These are phyloP conservation scores for Phytophthora cactorum DNA, from an alignment of 352 stramenopile species.

Conservation along the genomic window DNA sequence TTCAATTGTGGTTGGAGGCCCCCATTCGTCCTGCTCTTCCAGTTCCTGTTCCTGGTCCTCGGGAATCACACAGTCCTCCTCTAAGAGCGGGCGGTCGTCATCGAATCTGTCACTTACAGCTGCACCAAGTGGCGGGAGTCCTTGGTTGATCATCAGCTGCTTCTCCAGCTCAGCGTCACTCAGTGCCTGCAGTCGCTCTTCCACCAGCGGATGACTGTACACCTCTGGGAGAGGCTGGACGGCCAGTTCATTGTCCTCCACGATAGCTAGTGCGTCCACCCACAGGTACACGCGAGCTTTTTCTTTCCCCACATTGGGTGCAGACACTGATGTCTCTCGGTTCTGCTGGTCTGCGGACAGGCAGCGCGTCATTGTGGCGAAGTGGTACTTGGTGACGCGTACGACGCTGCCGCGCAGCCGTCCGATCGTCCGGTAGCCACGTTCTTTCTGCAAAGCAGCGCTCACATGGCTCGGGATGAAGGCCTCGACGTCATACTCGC, in stretches of 20 bases:
- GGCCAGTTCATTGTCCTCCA: constrained; percentile 58
- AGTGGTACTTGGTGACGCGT: constrained; percentile 68
- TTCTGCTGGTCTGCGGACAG: constrained; percentile 19
- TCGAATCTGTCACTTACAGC: constrained; percentile 32
- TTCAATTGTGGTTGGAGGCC: constrained; percentile 1
- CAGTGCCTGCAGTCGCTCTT: constrained; percentile 31
- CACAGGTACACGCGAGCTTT: constrained; percentile 45
- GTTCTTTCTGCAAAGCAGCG: constrained; percentile 23
- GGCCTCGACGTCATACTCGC: constrained; percentile 48
- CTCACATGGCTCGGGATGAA: constrained; percentile 49
- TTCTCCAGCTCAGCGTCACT: constrained; percentile 43
- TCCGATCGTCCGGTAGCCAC: constrained; percentile 43
- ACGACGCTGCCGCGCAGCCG: constrained; percentile 58
- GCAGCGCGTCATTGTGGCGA: constrained; percentile 52
- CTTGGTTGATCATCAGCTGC: constrained; percentile 57
- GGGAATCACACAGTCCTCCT: constrained; percentile 67
- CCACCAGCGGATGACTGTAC: constrained; percentile 36
- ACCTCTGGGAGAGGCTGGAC: constrained; percentile 46
- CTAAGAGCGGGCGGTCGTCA: constrained; percentile 51
- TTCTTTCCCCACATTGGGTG: constrained; percentile 7
- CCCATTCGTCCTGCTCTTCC: constrained; percentile 67
- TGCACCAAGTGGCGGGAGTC: constrained; percentile 19
- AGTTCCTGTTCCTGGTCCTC: constrained; percentile 65
- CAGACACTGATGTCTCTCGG: constrained; percentile 27
- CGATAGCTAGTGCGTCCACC: constrained; percentile 53